Evolutionary conservation across 345 rosid genomes (phyloP).

Genomic region (Triadica sebifera): DNA sequence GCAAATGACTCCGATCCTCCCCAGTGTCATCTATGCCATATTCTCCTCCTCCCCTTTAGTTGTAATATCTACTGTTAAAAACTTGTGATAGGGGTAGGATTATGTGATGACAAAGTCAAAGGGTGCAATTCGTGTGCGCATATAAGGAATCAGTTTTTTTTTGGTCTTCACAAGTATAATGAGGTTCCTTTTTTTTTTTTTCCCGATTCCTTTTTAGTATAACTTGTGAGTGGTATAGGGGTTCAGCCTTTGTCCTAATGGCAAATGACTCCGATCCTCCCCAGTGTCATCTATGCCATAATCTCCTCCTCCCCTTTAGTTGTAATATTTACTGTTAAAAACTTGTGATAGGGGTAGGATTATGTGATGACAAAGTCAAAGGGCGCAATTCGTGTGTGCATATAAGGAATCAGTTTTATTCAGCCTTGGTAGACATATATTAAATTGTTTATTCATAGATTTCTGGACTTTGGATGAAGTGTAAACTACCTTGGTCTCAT

Average conservation of each 20-base stretch:
- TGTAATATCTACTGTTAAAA: background rate
- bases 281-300: too few relatives aligned
- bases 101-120: background rate
- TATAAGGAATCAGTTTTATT: background rate
- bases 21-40: too few relatives aligned
- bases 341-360: background rate
- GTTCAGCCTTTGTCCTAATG: too few relatives aligned
- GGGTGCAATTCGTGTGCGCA: background rate
- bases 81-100: background rate
- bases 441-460: background rate
- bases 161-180: background rate
- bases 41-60: too few relatives aligned
- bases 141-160: background rate
- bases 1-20: too few relatives aligned
- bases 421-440: background rate
- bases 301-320: too few relatives aligned
- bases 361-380: background rate
- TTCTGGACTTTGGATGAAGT: conserved; percentile 2
- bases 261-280: too few relatives aligned
- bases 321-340: background rate
- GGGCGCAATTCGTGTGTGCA: background rate
- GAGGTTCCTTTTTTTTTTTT: background rate
- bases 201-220: background rate
- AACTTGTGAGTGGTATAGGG: background rate
- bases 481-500: background rate